Base-by-base conservation (phyloP, 768 basidiomycete genomes). In the Termitomyces bulborhizus region DNA sequence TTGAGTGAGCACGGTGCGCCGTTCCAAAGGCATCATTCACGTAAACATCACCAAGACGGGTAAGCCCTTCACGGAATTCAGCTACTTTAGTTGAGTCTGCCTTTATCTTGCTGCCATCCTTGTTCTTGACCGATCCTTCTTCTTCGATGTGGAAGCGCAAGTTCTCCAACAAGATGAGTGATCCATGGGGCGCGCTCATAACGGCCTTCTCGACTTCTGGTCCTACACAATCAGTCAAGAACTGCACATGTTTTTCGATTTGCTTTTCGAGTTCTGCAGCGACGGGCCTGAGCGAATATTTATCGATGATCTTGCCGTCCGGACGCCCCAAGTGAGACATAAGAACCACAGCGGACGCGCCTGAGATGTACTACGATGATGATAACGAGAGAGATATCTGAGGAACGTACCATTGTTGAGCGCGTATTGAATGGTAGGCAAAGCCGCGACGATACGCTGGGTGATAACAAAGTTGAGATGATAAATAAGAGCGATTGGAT, bases 11-110 rank as follows among this genome's bases (percentile, higher is more conserved):
- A 62, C 96, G 93, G 72, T 99, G 96, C 49, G 95, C 96, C 44
- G 96, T 99, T 47, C 96, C 96, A 68, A 99, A 99, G 26, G 96
- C 96, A 69, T 99, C 96, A 76, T 99, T 99, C 70, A 99, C 79
- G 71, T 98, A 98, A 60, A 99, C 88, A 66, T 98, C 94, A 51
- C 95, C 95, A 62, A 99, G 86, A 54, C 78, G 80, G 54, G 96
- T 98, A 63, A 99, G 84, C 36, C 85, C 77, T 66, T 92, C 85
- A 46, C 92, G 81, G 82, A 99, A 99, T 63, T 84, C 75, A 53
- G 85, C 72, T 57, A 98, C 90, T 57, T 82, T 79, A 49, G 82
- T 80, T 21, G 88, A 77, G 68, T 94, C 90, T 42, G 97, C 96
- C 75, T 98, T 98, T 63, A 81, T 88, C 79, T 99, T 99, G 65